phyloP scores from a whole-genome alignment of 2,329 filamentous ascomycete species.

The Simplicillium sp. region DNA sequence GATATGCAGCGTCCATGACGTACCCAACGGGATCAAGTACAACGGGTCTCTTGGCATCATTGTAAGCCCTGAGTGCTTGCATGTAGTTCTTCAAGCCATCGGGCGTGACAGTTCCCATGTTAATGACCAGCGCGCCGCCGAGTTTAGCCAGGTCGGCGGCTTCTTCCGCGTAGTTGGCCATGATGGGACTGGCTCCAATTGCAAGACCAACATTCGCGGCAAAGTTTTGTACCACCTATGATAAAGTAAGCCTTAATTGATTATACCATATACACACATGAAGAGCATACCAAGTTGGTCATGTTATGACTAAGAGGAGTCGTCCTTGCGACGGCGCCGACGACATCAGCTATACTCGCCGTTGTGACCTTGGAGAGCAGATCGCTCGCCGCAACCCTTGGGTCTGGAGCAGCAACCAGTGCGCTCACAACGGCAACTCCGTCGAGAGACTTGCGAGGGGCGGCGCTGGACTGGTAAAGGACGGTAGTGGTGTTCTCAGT shows the following conservation, averaged over 20 bases:
- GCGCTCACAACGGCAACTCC: slow-evolving; percentile 87
- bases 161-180: slow-evolving; percentile 82
- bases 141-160: slow-evolving; percentile 70
- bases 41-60: slow-evolving; percentile 62
- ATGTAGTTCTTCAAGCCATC: slow-evolving; percentile 64
- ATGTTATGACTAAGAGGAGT: slow-evolving; percentile 88
- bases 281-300: slow-evolving; percentile 64
- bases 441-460: slow-evolving; percentile 52
- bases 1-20: slow-evolving; percentile 13
- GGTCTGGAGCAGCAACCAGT: slow-evolving; percentile 65
- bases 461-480: slow-evolving; percentile 52
- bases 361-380: slow-evolving; percentile 39
- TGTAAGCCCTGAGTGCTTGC: slow-evolving; percentile 73
- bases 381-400: slow-evolving; percentile 49
- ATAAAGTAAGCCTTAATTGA: not conserved
- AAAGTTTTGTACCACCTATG: slow-evolving; percentile 79
- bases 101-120: slow-evolving; percentile 86
- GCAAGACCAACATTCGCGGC: slow-evolving; percentile 83
- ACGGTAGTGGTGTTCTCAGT: slow-evolving; percentile 64
- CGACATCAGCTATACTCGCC: slow-evolving; percentile 38
- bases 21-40: slow-evolving; percentile 83
- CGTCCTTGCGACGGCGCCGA: slow-evolving; percentile 50
- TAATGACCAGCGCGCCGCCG: slow-evolving; percentile 74
- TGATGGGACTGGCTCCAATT: slow-evolving; percentile 83
- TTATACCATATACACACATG: not conserved